These are phyloP conservation scores for Myrica gale DNA, from an alignment of 306 rosid species.

Conservation along the genomic window DNA sequence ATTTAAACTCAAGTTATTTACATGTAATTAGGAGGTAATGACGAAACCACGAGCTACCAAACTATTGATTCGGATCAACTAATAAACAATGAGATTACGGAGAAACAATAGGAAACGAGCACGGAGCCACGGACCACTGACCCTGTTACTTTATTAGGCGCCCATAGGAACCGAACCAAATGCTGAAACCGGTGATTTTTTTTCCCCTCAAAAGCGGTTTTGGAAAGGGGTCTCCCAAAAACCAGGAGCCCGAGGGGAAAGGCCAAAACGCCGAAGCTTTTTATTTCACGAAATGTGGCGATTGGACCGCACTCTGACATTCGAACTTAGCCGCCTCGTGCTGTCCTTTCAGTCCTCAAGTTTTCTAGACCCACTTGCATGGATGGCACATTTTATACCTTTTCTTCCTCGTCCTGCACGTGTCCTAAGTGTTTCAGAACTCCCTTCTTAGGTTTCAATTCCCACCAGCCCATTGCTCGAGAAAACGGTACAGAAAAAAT, in stretches of 20 bases:
- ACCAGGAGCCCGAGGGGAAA: conserved; percentile 42
- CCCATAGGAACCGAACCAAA: conserved; percentile 7
- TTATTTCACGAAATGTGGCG: conserved; percentile 42
- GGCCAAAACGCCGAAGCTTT: background rate
- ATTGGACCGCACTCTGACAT: conserved; percentile 14
- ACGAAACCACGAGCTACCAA: no score
- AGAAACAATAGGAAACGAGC: no score
- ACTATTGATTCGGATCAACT: no score
- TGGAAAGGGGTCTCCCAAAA: conserved; percentile 50
- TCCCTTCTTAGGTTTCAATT: no score
- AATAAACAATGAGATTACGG: no score
- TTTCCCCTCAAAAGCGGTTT: background rate
- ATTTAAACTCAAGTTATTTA: no score
- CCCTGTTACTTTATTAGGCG: background rate
- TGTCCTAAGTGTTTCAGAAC: conserved; percentile 3
- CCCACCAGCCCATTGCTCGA: no score
- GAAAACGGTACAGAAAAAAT: no score
- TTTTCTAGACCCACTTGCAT: conserved; percentile 24
- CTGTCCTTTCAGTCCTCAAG: conserved; percentile 14
- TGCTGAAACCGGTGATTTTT: conserved; percentile 10
- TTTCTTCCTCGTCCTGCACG: conserved; percentile 10
- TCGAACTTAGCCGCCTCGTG: conserved; percentile 15
- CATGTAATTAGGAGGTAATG: no score
- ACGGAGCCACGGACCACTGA: no score
- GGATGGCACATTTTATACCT: conserved; percentile 25